Conservation (phyloP, 768 basidiomycete species). For the Pleurotus giganteus region DNA sequence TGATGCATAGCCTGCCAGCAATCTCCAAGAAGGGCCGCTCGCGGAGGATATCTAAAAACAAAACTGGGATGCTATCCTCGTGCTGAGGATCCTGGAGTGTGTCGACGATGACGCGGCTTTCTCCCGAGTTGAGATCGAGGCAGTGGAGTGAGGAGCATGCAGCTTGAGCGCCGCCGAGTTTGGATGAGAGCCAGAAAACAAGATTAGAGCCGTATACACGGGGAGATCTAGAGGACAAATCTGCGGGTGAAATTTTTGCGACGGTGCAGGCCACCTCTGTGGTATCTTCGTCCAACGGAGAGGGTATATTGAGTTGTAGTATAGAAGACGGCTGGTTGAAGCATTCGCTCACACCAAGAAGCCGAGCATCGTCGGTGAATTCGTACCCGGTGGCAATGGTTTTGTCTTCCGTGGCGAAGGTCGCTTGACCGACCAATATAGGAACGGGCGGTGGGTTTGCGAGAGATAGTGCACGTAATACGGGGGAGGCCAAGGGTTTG, state of each 20-base stretch:
- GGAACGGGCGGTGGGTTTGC: constrained; percentile 10
- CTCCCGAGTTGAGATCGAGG: constrained; percentile 31
- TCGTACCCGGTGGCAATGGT: constrained; percentile 66
- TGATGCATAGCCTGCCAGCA: constrained; percentile 24
- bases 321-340: constrained; percentile 58
- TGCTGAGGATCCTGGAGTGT: constrained; percentile 35
- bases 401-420: constrained; percentile 39
- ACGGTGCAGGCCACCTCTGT: constrained; percentile 16
- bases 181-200: constrained; percentile 55
- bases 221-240: constrained; percentile 58
- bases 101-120: constrained; percentile 29
- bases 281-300: constrained; percentile 9
- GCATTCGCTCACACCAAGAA: constrained; percentile 59
- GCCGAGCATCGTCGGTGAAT: constrained; percentile 50
- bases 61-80: constrained; percentile 52
- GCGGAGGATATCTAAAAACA: constrained; percentile 53
- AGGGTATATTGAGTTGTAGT: constrained; percentile 43
- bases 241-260: constrained; percentile 39
- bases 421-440: constrained; percentile 53
- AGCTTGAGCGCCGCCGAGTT: constrained; percentile 57
- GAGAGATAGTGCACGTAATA: constrained; percentile 6
- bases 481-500: background rate
- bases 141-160: constrained; percentile 51
- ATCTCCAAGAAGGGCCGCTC: constrained; percentile 35
- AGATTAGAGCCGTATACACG: constrained; percentile 34